A percentile compares a stretch with the other conserved stretches of the same genome.
Conservation (phyloP, 2,329 filamentous ascomycete genomes). For the Fusarium albidum region DNA sequence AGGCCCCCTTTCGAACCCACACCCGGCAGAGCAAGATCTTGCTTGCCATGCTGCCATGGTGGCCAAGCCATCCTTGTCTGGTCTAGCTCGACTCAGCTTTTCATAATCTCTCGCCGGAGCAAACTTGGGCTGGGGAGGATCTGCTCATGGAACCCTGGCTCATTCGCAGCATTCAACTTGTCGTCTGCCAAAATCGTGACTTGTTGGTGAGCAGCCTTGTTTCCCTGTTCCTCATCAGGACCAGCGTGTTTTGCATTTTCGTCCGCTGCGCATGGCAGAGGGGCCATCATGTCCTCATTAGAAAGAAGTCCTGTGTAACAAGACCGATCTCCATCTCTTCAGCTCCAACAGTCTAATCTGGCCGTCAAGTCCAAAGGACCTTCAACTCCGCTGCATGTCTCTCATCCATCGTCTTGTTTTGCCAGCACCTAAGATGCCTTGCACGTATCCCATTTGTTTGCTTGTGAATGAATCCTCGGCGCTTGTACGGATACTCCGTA, state of each 20-base stretch:
- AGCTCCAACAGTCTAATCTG: no score
- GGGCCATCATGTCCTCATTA: constrained; percentile 25
- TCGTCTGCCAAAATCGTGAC: neutral
- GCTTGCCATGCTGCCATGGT: no score
- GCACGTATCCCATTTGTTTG: constrained; percentile 8
- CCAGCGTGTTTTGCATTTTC: constrained; percentile 10
- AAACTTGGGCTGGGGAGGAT: constrained; percentile 35
- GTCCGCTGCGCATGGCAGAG: constrained; percentile 10
- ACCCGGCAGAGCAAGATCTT: neutral
- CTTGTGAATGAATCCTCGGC: constrained; percentile 5
- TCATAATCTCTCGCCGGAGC: constrained; percentile 27
- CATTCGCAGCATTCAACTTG: constrained; percentile 1
- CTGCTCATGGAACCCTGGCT: constrained; percentile 31
- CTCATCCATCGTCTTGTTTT: constrained; percentile 8
- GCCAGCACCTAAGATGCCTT: neutral
- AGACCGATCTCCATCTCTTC: constrained; percentile 7
- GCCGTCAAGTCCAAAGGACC: neutral
- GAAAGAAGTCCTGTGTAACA: constrained; percentile 29
- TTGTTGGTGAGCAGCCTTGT: constrained; percentile 9
- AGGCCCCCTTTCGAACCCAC: no score
- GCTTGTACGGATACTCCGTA: neutral
- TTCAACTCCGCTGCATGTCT: constrained; percentile 21
- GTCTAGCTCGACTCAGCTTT: constrained; percentile 34
- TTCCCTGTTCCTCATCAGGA: neutral
- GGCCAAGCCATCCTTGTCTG: constrained; percentile 11